A percentile compares a stretch with the other conserved stretches of the same genome.
phyloP scores from a whole-genome alignment of 2,329 filamentous ascomycete species.

The Fusarium brachygibbosum region DNA sequence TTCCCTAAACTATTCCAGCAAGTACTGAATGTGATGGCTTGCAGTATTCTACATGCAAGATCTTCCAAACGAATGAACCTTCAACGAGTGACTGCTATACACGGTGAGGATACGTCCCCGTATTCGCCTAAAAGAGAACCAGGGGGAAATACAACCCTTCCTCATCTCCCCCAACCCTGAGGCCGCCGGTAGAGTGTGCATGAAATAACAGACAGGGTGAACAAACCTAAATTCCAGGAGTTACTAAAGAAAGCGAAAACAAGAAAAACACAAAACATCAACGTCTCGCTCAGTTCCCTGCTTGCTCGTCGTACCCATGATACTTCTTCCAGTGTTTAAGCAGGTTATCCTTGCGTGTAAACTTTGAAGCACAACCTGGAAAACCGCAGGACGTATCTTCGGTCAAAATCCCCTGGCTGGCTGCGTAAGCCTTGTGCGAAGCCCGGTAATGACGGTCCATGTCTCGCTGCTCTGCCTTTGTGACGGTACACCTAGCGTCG shows the following conservation, averaged over 20 bases:
- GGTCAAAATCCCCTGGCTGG: constrained; percentile 3
- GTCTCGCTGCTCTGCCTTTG: constrained; percentile 43
- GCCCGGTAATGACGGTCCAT: constrained; percentile 46
- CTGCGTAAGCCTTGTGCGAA: constrained; percentile 34
- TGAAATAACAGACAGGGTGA: constrained; percentile 19
- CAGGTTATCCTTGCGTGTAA: constrained; percentile 42
- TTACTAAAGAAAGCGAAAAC: neutral
- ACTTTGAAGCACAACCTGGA: constrained; percentile 15
- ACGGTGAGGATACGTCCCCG: neutral
- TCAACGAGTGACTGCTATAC: neutral
- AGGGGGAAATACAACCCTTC: neutral
- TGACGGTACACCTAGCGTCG: constrained; percentile 17
- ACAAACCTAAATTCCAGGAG: neutral
- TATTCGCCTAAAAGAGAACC: constrained; percentile 16
- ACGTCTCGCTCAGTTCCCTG: constrained; percentile 1
- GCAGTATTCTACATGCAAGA: constrained; percentile 12
- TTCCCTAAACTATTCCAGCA: constrained; percentile 10
- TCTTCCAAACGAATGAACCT: neutral
- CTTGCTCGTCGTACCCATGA: constrained; percentile 3
- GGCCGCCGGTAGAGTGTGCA: constrained; percentile 22
- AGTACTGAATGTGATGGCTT: constrained; percentile 22
- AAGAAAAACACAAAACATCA: neutral
- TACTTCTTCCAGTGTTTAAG: constrained; percentile 38
- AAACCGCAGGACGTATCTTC: constrained; percentile 10
- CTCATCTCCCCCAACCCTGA: neutral